Conservation (phyloP, 768 basidiomycete genomes). For the Saitozyma podzolica region DNA sequence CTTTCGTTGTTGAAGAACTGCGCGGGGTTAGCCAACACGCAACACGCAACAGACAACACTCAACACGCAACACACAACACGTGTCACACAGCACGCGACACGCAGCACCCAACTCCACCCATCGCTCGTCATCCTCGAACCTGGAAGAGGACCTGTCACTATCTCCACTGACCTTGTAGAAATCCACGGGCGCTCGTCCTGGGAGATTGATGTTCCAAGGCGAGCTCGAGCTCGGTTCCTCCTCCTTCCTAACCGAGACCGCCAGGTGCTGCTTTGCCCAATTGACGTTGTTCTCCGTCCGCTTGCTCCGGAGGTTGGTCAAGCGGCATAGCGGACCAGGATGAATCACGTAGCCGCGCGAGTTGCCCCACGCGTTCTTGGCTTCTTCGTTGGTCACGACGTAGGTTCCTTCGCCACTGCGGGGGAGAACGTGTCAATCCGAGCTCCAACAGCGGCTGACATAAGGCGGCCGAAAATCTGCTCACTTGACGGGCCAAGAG, state of each 20-base stretch:
- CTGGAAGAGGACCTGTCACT: neutral
- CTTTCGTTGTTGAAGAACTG: conserved; percentile 64
- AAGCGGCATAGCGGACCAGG: conserved; percentile 61
- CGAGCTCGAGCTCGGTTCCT: conserved; percentile 62
- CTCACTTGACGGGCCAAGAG: conserved; percentile 59
- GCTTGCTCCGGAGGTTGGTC: conserved; percentile 60
- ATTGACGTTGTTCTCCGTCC: conserved; percentile 64
- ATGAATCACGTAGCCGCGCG: conserved; percentile 65
- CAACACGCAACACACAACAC: neutral
- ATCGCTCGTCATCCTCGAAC: neutral
- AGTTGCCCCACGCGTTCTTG: conserved; percentile 62
- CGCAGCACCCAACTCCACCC: neutral
- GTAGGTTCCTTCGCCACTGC: conserved; percentile 59
- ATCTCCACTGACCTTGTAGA: conserved; percentile 18
- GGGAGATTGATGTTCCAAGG: conserved; percentile 69
- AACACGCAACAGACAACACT: neutral
- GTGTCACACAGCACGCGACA: too few relatives aligned
- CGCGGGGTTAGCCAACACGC: conserved; percentile 8
- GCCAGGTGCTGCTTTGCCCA: conserved; percentile 68
- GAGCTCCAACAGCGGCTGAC: neutral
- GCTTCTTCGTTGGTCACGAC: conserved; percentile 62
- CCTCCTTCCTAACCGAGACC: conserved; percentile 63
- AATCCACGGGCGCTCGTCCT: conserved; percentile 49
- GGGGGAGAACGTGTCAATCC: conserved; percentile 1
- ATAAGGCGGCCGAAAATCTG: neutral